phyloP scores from a whole-genome alignment of 176 grass and related monocot genomes.

The Saccharum officinarum region DNA sequence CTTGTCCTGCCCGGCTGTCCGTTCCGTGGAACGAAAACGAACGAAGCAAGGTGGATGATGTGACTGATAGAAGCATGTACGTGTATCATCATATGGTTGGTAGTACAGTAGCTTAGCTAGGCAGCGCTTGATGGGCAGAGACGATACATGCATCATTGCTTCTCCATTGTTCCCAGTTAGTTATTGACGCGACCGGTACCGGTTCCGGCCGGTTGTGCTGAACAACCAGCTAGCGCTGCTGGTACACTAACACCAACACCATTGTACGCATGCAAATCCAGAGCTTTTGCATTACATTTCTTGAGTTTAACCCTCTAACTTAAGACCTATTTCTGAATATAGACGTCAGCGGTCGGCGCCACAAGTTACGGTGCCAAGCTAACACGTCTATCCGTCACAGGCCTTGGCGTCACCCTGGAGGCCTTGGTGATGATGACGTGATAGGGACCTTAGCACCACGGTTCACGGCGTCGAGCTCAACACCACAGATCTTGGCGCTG shows the following conservation, averaged over 20 bases:
- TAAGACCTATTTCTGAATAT: too few species aligned
- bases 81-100: not conserved
- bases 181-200: not conserved
- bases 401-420: too few species aligned
- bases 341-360: too few species aligned
- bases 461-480: rapidly evolving
- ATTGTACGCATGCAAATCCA: not conserved
- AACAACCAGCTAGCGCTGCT: not conserved
- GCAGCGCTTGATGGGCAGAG: not conserved
- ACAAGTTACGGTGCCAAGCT: too few species aligned
- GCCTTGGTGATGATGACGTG: too few species aligned
- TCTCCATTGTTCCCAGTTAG: not conserved
- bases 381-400: too few species aligned
- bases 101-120: not conserved
- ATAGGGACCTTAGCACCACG: too few species aligned
- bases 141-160: not conserved
- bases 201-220: not conserved
- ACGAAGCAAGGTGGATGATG: not conserved
- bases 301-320: too few species aligned
- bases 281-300: too few species aligned
- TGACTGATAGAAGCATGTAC: not conserved
- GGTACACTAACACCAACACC: not conserved
- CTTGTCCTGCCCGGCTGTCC: not conserved
- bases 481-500: too few species aligned
- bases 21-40: not conserved